These are phyloP conservation scores for Phaeosphaeria sp. DNA, from an alignment of 2,329 filamentous ascomycete species.

Conservation along the genomic window DNA sequence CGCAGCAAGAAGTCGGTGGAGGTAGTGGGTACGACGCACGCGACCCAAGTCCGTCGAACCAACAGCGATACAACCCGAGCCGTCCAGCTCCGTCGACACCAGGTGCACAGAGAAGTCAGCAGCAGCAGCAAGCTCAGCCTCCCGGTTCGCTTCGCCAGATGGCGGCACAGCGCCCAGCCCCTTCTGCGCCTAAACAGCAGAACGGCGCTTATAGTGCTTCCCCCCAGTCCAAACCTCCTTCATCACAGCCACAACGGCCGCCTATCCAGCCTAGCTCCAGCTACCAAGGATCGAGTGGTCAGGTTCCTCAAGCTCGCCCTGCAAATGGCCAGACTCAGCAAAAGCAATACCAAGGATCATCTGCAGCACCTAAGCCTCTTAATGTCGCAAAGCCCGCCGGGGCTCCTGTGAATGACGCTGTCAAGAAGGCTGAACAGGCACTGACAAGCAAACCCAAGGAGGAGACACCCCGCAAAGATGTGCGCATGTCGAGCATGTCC, in stretches of 20 bases:
- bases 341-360: constrained; percentile 51
- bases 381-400: constrained; percentile 57
- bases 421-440: constrained; percentile 89
- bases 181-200: constrained; percentile 67
- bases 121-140: constrained; percentile 63
- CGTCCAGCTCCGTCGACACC: constrained; percentile 85
- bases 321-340: constrained; percentile 52
- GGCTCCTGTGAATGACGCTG: constrained; percentile 66
- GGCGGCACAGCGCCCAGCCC: constrained; percentile 80
- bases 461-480: constrained; percentile 82
- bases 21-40: constrained; percentile 60
- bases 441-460: constrained; percentile 74
- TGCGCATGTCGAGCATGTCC: constrained; percentile 98
- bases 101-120: constrained; percentile 53
- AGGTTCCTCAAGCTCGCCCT: constrained; percentile 50
- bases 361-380: constrained; percentile 61
- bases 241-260: constrained; percentile 38
- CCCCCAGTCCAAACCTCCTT: constrained; percentile 34
- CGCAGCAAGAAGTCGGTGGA: constrained; percentile 83
- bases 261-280: constrained; percentile 54
- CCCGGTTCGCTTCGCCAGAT: constrained; percentile 59
- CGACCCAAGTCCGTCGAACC: constrained; percentile 54
- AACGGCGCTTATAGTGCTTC: constrained; percentile 39
- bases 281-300: constrained; percentile 44
- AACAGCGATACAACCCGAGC: constrained; percentile 79